These are phyloP conservation scores for Hanseniaspora clermontiae DNA, from an alignment of 805 yeast species.

Conservation along the genomic window DNA sequence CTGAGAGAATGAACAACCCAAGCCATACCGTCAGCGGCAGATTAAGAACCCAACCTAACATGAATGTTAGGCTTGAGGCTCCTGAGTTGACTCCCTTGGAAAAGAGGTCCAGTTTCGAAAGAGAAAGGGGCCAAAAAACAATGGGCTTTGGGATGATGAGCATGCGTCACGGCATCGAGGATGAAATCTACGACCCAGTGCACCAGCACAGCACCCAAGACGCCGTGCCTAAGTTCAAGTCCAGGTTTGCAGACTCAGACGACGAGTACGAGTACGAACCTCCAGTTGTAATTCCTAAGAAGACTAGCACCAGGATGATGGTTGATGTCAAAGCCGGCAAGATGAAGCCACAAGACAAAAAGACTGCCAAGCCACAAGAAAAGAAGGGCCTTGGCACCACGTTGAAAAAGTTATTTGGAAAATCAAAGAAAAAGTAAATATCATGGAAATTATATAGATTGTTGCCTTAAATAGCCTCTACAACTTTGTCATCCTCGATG, in stretches of 20 bases:
- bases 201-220: constrained; percentile 9
- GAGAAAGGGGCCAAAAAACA: constrained; percentile 27
- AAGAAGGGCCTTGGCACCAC: constrained; percentile 28
- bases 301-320: not conserved
- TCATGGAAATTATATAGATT: not conserved
- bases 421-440: constrained; percentile 19
- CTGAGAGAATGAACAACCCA: constrained; percentile 13
- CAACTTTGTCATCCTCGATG: not conserved
- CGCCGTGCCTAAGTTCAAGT: constrained; percentile 29
- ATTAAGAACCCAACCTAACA: constrained; percentile 15
- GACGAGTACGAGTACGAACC: constrained; percentile 31
- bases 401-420: constrained; percentile 32
- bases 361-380: constrained; percentile 21
- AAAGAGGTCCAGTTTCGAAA: constrained; percentile 47
- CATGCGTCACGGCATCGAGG: constrained; percentile 24
- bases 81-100: constrained; percentile 27
- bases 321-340: not conserved
- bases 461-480: not conserved
- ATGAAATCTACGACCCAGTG: constrained; percentile 13
- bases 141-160: constrained; percentile 31
- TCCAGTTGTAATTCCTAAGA: not conserved
- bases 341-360: constrained; percentile 18
- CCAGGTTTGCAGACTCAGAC: constrained; percentile 54
- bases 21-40: constrained; percentile 12
- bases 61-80: constrained; percentile 24